These are phyloP conservation scores for Plasmopara halstedii DNA, from an alignment of 352 stramenopile genomes.

Conservation along the genomic window DNA sequence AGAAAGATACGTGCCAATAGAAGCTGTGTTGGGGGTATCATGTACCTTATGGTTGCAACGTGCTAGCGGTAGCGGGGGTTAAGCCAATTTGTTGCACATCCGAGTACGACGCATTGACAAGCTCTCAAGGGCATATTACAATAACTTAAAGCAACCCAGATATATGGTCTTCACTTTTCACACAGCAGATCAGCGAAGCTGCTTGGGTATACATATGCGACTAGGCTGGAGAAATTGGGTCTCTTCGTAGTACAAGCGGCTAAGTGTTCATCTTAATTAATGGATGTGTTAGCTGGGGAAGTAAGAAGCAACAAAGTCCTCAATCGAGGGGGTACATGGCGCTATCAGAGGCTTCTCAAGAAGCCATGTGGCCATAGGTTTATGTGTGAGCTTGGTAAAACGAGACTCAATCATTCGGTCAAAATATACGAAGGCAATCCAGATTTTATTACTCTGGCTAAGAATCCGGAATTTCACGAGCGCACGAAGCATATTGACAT, in stretches of 20 bases:
- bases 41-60: no score
- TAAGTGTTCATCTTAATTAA: neutral
- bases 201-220: neutral
- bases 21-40: no score
- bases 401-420: neutral
- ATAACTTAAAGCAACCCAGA: no score
- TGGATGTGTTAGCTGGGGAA: neutral
- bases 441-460: neutral
- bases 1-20: no score
- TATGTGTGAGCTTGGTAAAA: neutral
- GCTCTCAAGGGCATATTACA: no score
- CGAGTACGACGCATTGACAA: no score
- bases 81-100: no score
- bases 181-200: neutral
- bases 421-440: neutral
- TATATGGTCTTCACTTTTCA: no score
- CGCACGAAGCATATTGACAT: neutral
- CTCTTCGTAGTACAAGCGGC: neutral
- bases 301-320: neutral
- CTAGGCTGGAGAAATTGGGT: neutral
- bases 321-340: neutral
- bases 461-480: neutral
- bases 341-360: neutral
- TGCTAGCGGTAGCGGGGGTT: no score
- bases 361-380: neutral